These are phyloP conservation scores for Oryza rufipogon DNA, from an alignment of 176 grass and related monocot genomes.

Conservation along the genomic window DNA sequence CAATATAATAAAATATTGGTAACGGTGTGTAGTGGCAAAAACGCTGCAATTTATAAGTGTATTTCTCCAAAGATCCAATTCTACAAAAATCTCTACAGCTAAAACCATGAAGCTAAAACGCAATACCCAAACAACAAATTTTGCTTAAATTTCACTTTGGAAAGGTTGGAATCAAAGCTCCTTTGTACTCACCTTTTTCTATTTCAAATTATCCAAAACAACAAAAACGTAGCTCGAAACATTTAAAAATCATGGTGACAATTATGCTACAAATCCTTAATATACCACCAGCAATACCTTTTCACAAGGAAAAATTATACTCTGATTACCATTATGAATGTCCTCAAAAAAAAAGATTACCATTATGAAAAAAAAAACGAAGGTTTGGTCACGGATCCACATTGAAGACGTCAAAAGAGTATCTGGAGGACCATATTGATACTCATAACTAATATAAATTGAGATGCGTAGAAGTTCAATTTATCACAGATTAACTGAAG, in stretches of 20 bases:
- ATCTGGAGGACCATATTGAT: not conserved
- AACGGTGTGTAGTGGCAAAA: no score
- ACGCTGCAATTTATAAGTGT: no score
- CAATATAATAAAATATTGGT: no score
- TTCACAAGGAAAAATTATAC: not conserved
- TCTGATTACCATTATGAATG: not conserved
- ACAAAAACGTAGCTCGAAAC: not conserved
- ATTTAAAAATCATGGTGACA: not conserved
- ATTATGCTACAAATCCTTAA: not conserved
- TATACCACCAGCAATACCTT: not conserved
- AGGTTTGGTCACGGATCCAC: not conserved
- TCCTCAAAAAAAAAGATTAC: no score
- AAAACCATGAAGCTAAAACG: no score
- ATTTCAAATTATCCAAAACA: not conserved
- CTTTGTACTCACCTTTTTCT: no score
- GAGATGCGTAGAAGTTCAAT: not conserved
- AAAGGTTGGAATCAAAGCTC: no score
- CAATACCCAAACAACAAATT: no score
- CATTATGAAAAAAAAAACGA: not conserved
- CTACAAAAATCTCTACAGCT: no score
- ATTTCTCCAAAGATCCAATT: no score
- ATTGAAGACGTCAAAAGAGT: not conserved
- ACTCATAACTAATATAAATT: not conserved
- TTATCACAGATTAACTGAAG: constrained; percentile 14
- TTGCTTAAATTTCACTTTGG: no score